These are phyloP conservation scores for Fraxinus platypoda DNA, from an alignment of 305 asterid genomes.

Conservation along the genomic window DNA sequence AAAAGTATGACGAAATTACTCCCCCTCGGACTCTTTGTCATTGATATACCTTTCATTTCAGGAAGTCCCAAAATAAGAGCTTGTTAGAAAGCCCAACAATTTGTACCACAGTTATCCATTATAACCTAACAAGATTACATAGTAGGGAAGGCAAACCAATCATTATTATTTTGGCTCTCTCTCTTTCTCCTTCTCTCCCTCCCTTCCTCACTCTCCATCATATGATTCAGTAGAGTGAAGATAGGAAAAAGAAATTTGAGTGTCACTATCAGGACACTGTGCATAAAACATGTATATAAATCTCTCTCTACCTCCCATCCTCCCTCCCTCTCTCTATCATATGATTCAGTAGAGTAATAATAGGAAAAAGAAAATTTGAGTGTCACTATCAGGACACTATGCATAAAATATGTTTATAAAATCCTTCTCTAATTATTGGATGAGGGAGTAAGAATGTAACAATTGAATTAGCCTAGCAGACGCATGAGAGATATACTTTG, in stretches of 20 bases:
- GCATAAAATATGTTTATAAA: neutral
- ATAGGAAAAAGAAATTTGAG: neutral
- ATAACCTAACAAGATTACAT: neutral
- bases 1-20: neutral
- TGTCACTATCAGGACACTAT: neutral
- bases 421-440: neutral
- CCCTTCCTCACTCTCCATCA: neutral
- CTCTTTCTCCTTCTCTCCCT: neutral
- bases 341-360: neutral
- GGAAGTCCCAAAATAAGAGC: neutral
- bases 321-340: neutral
- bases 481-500: neutral
- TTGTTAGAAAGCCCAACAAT: neutral
- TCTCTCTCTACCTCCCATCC: neutral
- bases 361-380: neutral
- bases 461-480: slow-evolving; percentile 5
- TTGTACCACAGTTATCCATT: neutral
- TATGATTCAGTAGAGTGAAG: neutral
- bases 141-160: neutral
- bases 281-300: neutral
- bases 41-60: neutral
- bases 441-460: neutral
- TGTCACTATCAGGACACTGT: neutral
- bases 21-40: neutral
- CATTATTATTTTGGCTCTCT: neutral